These are phyloP conservation scores for Sideroxylon spinosum DNA, from an alignment of 179 eudicot genomes.

Conservation along the genomic window DNA sequence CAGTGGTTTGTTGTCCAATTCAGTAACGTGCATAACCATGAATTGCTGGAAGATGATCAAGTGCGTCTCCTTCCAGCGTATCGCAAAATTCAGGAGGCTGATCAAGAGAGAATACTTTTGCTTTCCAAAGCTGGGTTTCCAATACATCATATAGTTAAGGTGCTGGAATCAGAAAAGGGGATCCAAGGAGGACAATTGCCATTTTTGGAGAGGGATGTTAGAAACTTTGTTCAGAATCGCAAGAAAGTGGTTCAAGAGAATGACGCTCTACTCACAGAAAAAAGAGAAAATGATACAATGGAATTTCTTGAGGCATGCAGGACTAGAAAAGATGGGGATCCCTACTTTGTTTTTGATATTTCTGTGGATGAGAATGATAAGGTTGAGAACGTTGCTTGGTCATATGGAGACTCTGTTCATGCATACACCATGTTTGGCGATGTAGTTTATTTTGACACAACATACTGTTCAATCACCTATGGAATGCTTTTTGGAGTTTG, in stretches of 20 bases:
- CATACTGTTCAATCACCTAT: slow-evolving; percentile 29
- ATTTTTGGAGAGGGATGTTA: slow-evolving; percentile 43
- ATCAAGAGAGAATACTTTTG: slow-evolving; percentile 47
- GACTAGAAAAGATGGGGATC: slow-evolving; percentile 32
- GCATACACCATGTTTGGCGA: slow-evolving; percentile 34
- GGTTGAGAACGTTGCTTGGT: slow-evolving; percentile 35
- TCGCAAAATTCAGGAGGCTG: slow-evolving; percentile 40
- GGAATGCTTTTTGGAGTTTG: slow-evolving; percentile 34
- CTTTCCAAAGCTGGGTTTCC: slow-evolving; percentile 49
- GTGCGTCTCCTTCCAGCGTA: slow-evolving; percentile 50
- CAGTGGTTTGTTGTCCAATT: slow-evolving; percentile 45
- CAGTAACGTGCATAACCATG: slow-evolving; percentile 52
- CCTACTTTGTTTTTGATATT: slow-evolving; percentile 29
- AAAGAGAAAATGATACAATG: slow-evolving; percentile 12
- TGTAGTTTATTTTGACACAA: slow-evolving; percentile 35
- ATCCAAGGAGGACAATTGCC: slow-evolving; percentile 41
- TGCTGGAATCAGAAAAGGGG: slow-evolving; percentile 44
- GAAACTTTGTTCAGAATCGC: slow-evolving; percentile 41
- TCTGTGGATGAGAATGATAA: slow-evolving; percentile 24
- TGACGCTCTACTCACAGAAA: slow-evolving; percentile 18
- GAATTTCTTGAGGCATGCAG: slow-evolving; percentile 37
- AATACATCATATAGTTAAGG: slow-evolving; percentile 35
- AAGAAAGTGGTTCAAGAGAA: slow-evolving; percentile 39
- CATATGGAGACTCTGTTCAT: slow-evolving; percentile 28
- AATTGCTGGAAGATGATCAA: slow-evolving; percentile 42